Evolutionary conservation across 2,329 filamentous ascomycete species (phyloP).

Genomic region (Helminthosporium solani): DNA sequence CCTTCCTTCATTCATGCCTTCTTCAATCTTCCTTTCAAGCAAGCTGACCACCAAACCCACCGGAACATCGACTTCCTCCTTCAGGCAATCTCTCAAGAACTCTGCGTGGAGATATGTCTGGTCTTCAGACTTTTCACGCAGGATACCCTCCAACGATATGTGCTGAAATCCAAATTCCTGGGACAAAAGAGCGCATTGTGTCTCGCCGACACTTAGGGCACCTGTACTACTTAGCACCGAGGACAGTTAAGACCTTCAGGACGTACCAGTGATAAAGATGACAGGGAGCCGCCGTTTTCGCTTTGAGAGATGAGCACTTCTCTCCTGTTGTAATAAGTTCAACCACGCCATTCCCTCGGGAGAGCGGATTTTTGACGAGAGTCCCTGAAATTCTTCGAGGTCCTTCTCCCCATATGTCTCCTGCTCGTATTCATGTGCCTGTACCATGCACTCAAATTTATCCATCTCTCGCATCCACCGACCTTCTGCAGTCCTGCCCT

Average conservation of each 20-base stretch:
- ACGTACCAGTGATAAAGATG: no score
- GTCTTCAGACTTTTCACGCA: conserved; percentile 1
- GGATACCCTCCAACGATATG: neutral
- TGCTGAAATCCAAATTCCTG: neutral
- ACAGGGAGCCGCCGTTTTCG: no score
- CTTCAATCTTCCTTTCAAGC: neutral
- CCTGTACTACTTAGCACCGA: neutral
- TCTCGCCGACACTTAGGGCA: neutral
- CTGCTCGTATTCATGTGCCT: conserved; percentile 1
- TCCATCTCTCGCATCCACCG: neutral
- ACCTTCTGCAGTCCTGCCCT: neutral
- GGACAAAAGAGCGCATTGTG: conserved; percentile 1
- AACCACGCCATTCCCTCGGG: neutral
- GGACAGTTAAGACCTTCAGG: no score
- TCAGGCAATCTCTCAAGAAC: neutral
- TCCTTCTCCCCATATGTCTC: conserved; percentile 1
- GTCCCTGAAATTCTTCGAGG: conserved; percentile 2
- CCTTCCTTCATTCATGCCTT: neutral
- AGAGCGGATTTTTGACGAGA: neutral
- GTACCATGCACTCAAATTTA: neutral
- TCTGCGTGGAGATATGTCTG: neutral
- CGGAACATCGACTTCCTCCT: neutral
- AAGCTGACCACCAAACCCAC: neutral
- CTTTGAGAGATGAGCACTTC: no score
- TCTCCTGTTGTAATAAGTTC: no score